Base-by-base conservation (phyloP, 306 rosid species). In the Astragalus glycyphyllos region DNA sequence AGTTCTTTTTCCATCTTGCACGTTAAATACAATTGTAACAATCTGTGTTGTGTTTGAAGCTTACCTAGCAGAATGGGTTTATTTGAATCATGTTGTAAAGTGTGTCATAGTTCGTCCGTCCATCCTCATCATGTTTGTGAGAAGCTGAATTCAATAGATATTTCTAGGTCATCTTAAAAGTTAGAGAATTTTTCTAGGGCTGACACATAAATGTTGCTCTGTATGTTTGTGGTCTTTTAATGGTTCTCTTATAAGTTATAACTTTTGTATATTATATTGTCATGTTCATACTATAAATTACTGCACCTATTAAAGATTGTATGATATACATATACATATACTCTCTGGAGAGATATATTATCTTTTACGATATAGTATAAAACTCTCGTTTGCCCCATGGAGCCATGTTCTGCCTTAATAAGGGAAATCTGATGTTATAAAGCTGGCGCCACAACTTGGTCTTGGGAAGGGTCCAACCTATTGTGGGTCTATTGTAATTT, bases 271-370 rank as follows among this genome's bases (percentile, higher is more conserved):
- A 47, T 47, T 58, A 47, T 50, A 10, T 23, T 61, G n/a, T 57
- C 16, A 7, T 35, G 17, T 17, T 31, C 3, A 14, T 67, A 49
- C 16, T 32, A 32, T 34, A 8, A 11, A 5, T 67, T 9, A 32
- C 14, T 48, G n/a, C 5, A 17, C 48, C 4, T 53, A 2, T 32
- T 35, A 50, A 10, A 51, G 0, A 10, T 67, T 13, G 13, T 20
- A 26, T 63, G 53, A 45, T 63, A 35, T 48, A n/a, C 42, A 26
- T 34, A 68, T 51, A n/a, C 42, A 26, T 34, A 68, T 51, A 16
- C 14, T 54, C 42, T 20, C 13, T 17, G 58, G 13, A 26, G 12
- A 42, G 11, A 12, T 17, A 11, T 12, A 2, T 42, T 63, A 9
- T 44, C 54, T 44, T 35, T 8, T 8, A 20, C 20, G 11, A 44